Percentiles rank a stretch among this genome's conserved stretches.
These are phyloP conservation scores for Fraxinus greggii DNA, from an alignment of 305 asterid species.

Conservation along the genomic window DNA sequence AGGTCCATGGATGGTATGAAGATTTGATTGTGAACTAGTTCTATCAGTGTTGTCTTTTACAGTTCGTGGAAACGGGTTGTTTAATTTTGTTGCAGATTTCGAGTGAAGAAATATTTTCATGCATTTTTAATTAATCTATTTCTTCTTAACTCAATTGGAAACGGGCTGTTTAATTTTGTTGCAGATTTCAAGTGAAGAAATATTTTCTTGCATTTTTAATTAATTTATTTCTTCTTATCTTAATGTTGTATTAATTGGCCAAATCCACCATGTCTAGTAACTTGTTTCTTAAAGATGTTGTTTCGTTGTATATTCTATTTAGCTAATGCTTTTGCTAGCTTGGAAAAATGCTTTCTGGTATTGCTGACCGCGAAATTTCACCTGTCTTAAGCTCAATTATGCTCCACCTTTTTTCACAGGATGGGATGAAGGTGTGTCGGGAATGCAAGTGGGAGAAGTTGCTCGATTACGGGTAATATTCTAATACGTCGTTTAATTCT, in stretches of 20 bases:
- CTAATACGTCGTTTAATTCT: background rate
- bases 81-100: background rate
- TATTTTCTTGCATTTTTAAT: background rate
- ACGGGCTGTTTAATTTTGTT: background rate
- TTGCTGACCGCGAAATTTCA: background rate
- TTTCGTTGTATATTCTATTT: background rate
- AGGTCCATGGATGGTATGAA: background rate
- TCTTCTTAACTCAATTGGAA: background rate
- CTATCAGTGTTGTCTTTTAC: background rate
- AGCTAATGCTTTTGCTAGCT: background rate
- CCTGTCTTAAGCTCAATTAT: constrained; percentile 5
- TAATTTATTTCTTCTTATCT: background rate
- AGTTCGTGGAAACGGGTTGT: background rate
- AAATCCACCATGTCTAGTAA: background rate
- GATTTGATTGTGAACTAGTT: background rate
- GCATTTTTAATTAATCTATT: background rate
- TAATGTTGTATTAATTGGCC: background rate
- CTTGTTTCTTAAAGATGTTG: background rate
- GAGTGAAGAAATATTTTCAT: background rate
- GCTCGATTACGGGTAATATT: constrained; percentile 64
- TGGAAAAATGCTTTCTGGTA: background rate
- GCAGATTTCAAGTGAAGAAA: background rate
- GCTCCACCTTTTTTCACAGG: constrained; percentile 41
- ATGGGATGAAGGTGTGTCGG: constrained; percentile 98
- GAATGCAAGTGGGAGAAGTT: constrained; percentile 95